Evolutionary conservation across 1,284 basidiomycete genomes (phyloP), one percentile per base, ranked within the genome.

Genomic region (Cutaneotrichosporon sp.): DNA sequence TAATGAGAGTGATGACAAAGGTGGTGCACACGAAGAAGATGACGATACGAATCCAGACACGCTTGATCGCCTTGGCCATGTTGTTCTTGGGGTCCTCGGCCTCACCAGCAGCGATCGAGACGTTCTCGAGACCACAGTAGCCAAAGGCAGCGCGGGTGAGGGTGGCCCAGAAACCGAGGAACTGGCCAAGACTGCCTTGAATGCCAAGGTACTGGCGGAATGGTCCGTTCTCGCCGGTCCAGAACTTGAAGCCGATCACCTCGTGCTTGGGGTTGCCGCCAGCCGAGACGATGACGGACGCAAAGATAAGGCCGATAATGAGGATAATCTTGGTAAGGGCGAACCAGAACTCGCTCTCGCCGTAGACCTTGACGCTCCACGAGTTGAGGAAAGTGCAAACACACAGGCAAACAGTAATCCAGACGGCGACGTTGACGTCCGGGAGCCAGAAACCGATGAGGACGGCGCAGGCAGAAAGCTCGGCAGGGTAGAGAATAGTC

Each of bases 301-400:
- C 78, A 67, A 88, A 85, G 32, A 68, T 65, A 32, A 81, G 69
- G 50, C 79, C 78, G n/a, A 83, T 83, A 69, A 91, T 90, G 8
- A 89, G 90, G 59, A 91, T 78, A 22, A 92, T 87, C 79, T 92
- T 91, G 78, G 91, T 88, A 9, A 88, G 89, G 11, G 85, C 59
- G 31, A 62, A 65, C 56, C 57, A 65, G 58, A 81, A 82, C 68
- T 82, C 81, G 49, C 61, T 66, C 66, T 81, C 81, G 32, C 78
- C 80, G 63, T 75, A 81, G 13, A 72, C 72, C 16, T 87, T 87
- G 85, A 34, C 90, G 89, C 62, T 88, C 82, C 72, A 89, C 5
- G 53, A 60, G 58, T 65, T 68, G 53, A 68, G 64, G 30, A 80
- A 80, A 31, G 91, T 79, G 55, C 89, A 87, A 11, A 92, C 83